Evolutionary conservation across 1,284 basidiomycete species (phyloP).

Genomic region (Cryptococcus hybrid): DNA sequence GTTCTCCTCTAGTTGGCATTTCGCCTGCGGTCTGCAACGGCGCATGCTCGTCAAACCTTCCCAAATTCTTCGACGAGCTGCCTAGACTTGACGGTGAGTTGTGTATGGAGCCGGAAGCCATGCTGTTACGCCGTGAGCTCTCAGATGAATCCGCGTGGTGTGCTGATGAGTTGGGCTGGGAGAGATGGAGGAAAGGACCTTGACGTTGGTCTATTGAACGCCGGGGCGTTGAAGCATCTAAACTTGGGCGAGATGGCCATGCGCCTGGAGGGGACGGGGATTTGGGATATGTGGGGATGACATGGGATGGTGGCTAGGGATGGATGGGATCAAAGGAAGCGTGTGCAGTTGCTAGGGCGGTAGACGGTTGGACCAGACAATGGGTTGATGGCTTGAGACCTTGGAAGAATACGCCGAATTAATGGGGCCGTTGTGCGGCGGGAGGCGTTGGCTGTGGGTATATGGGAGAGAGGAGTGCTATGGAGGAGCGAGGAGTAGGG

Average conservation of each 20-base stretch:
- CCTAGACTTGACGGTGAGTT: constrained; percentile 26
- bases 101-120: constrained; percentile 15
- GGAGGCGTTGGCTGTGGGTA: no score
- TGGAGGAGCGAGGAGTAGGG: no score
- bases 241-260: constrained; percentile 3
- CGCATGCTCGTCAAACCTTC: background rate
- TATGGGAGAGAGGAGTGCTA: no score
- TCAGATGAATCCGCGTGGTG: constrained; percentile 1
- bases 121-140: constrained; percentile 20
- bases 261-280: constrained; percentile 9
- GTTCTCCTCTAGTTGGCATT: constrained; percentile 2
- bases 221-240: constrained; percentile 3
- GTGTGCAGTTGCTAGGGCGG: no score
- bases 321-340: background rate
- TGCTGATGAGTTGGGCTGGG: background rate
- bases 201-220: constrained; percentile 13
- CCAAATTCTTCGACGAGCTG: constrained; percentile 19
- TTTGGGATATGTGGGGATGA: constrained; percentile 11
- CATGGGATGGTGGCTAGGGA: background rate
- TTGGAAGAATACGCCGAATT: no score
- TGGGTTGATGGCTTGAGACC: no score
- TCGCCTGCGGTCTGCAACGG: background rate
- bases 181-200: background rate
- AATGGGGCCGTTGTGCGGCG: no score
- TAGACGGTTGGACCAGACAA: no score